Base-by-base conservation (phyloP, 129 eudicot species). In the Kitagawia praeruptora region DNA sequence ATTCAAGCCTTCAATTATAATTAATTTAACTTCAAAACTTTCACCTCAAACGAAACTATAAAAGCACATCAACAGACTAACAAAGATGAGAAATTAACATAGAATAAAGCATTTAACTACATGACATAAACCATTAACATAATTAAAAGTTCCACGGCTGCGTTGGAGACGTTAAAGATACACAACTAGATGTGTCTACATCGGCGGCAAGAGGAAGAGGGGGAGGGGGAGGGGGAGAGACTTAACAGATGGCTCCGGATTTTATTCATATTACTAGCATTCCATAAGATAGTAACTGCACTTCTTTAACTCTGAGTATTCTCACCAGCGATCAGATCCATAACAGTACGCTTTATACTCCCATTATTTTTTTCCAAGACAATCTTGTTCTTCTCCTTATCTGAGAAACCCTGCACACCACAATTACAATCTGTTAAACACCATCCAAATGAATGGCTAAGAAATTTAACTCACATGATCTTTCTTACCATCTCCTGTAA, bases 321-420 rank as follows among this genome's bases (percentile, higher is more conserved):
- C 84, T 89, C 90, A 71, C 87, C 87, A 25, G 80, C 82, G 77
- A 88, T 83, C 39, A 95, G 94, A 85, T 90, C 97, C 98, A 95
- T 90, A 58, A 95, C 96, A 75, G 87, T 96, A 14, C 91, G 93
- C 89, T 85, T 92, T 44, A 92, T 87, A 27, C 98, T 95, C 34
- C 98, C 98, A 77, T 90, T 89, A 79, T 92, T 95, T 91, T 92
- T 90, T 90, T 83, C 83, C 86, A 92, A 88, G 63, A 95, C 84
- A 87, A 75, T 87, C 88, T 85, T 88, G 90, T 95, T 95, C 66
- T 76, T 81, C 53, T 87, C 96, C n/a, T 80, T 75, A 61, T 95
- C 89, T 42, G 78, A 76, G 48, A 95, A 95, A 54, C 98, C 98
- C 98, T 95, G 89, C 81, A 81, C 4, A 80, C 80, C 8, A 28